These are phyloP conservation scores for Raphanus sativus DNA, from an alignment of 345 rosid genomes.

Conservation along the genomic window DNA sequence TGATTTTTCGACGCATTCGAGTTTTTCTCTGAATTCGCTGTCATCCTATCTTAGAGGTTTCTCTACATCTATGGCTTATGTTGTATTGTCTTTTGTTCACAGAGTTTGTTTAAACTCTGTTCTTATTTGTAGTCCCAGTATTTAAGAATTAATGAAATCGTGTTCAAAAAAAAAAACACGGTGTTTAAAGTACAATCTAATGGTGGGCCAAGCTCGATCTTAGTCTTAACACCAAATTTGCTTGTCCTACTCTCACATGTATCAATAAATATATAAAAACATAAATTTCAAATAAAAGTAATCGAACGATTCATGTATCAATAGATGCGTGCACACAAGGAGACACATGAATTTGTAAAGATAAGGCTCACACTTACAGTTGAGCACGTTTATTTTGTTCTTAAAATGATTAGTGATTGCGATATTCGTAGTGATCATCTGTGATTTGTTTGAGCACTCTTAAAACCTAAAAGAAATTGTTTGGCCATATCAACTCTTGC, in stretches of 20 bases:
- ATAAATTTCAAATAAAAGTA: background rate
- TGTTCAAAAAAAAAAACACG: too few relatives aligned
- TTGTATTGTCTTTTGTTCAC: too few relatives aligned
- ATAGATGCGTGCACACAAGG: conserved; percentile 32
- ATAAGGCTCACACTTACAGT: background rate
- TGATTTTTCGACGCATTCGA: too few relatives aligned
- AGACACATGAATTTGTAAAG: conserved; percentile 19
- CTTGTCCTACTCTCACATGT: conserved; percentile 34
- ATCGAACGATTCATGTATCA: conserved; percentile 14
- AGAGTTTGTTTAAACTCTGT: too few relatives aligned
- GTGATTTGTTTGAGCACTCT: conserved; percentile 1
- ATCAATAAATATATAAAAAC: background rate
- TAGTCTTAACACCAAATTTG: conserved; percentile 17
- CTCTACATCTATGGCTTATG: too few relatives aligned
- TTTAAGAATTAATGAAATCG: too few relatives aligned
- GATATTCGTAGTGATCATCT: conserved; percentile 29
- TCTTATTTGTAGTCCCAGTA: too few relatives aligned
- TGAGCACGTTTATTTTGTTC: conserved; percentile 20
- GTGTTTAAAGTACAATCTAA: conserved; percentile 30
- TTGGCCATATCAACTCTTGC: background rate
- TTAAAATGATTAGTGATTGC: conserved; percentile 31
- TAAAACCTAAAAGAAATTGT: background rate
- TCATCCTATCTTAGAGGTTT: too few relatives aligned
- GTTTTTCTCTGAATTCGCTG: too few relatives aligned
- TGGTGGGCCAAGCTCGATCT: conserved; percentile 37